A percentile compares a stretch with the other conserved stretches of the same genome.
Evolutionary conservation across 345 rosid species (phyloP).

Genomic region (Lepidium didymum): DNA sequence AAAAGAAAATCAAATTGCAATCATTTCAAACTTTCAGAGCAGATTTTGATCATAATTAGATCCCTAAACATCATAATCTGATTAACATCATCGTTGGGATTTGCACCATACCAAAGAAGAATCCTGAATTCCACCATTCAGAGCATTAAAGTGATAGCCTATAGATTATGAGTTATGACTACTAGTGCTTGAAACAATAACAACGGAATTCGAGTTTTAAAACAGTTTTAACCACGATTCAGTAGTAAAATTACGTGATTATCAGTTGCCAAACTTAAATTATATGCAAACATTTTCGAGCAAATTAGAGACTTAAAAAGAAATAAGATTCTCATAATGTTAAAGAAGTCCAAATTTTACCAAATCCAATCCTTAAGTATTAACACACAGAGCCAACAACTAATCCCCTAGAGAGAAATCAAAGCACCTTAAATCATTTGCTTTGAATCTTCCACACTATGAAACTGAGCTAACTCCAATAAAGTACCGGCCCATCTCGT

Average conservation of each 20-base stretch:
- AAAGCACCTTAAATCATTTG: constrained; percentile 64
- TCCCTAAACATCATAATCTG: background rate
- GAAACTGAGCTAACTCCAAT: constrained; percentile 88
- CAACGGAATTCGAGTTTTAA: background rate
- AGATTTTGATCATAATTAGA: background rate
- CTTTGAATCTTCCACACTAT: constrained; percentile 51
- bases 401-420: background rate
- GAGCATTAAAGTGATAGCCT: background rate
- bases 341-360: background rate
- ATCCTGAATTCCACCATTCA: background rate
- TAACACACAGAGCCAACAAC: background rate
- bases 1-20: background rate
- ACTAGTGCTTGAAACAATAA: background rate
- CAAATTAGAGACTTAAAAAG: background rate
- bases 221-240: background rate
- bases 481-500: constrained; percentile 84
- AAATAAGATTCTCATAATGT: background rate
- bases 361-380: background rate
- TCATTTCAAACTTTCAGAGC: background rate
- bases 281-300: too few relatives aligned
- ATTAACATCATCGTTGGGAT: background rate
- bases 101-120: background rate
- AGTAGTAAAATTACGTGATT: background rate
- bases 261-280: background rate
- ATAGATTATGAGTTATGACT: background rate